Evolutionary conservation across 2,329 filamentous ascomycete genomes (phyloP).

Genomic region (Aureobasidium pullulans): DNA sequence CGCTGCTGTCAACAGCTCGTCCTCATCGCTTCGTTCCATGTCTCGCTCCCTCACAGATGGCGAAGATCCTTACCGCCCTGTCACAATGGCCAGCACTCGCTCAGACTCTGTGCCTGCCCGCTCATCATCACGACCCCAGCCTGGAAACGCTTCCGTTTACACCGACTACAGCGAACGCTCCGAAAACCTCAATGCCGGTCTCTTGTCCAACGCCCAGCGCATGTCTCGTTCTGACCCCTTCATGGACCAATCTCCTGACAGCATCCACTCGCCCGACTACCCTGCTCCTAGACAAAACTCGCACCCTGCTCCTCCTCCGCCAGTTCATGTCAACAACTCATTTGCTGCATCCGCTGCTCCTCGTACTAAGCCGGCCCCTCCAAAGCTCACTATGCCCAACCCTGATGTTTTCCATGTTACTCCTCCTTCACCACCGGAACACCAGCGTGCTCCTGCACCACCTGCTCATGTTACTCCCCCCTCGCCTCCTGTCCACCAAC

Average conservation of each 20-base stretch:
- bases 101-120: conserved; percentile 31
- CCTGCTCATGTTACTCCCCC: conserved; percentile 8
- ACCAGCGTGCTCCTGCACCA: background rate
- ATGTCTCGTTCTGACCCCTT: conserved; percentile 42
- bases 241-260: conserved; percentile 3
- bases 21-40: conserved; percentile 79
- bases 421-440: conserved; percentile 8
- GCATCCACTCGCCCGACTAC: background rate
- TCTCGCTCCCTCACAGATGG: conserved; percentile 65
- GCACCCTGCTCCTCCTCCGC: background rate
- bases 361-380: background rate
- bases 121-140: conserved; percentile 17
- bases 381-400: conserved; percentile 5
- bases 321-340: background rate
- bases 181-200: conserved; percentile 41
- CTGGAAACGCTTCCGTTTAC: conserved; percentile 43
- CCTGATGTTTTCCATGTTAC: conserved; percentile 10
- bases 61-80: conserved; percentile 77
- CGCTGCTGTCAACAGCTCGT: conserved; percentile 67
- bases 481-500: conserved; percentile 5
- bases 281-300: background rate
- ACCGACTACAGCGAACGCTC: conserved; percentile 43
- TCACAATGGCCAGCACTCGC: conserved; percentile 47
- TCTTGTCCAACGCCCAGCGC: conserved; percentile 50
- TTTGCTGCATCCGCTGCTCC: background rate